These are phyloP conservation scores for Prunus yedoensis DNA, from an alignment of 331 rosid genomes.

Conservation along the genomic window DNA sequence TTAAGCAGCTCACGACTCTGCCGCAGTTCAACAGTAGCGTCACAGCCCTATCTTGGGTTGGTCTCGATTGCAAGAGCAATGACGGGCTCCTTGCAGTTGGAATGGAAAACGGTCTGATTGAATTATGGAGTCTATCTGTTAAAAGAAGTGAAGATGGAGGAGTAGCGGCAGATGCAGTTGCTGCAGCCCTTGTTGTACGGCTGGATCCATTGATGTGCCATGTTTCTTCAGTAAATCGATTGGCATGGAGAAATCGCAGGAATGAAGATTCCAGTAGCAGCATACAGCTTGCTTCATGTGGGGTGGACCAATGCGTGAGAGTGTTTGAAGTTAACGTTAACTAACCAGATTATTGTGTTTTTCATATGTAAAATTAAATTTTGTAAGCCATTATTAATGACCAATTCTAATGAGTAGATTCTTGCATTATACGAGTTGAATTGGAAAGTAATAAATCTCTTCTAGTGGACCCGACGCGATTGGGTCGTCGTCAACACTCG, in stretches of 20 bases:
- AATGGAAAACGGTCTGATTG: conserved; percentile 88
- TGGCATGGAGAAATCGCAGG: conserved; percentile 59
- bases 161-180: conserved; percentile 34
- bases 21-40: conserved; percentile 69
- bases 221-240: conserved; percentile 68
- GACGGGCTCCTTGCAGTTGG: conserved; percentile 77
- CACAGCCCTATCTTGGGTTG: conserved; percentile 76
- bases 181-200: conserved; percentile 31
- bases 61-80: conserved; percentile 29
- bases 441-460: background rate
- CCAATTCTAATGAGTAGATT: background rate
- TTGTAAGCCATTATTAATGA: background rate
- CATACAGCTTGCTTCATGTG: conserved; percentile 84
- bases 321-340: conserved; percentile 59
- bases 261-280: conserved; percentile 42
- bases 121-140: conserved; percentile 64
- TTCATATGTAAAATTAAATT: background rate
- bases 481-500: background rate
- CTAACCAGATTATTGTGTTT: conserved; percentile 4
- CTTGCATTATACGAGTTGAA: background rate
- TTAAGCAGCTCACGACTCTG: conserved; percentile 52
- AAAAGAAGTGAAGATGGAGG: conserved; percentile 46
- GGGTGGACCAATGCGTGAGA: conserved; percentile 81
- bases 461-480: background rate
- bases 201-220: conserved; percentile 70